These are phyloP conservation scores for Beta vulgaris DNA, from an alignment of 148 eudicot genomes.

Conservation along the genomic window DNA sequence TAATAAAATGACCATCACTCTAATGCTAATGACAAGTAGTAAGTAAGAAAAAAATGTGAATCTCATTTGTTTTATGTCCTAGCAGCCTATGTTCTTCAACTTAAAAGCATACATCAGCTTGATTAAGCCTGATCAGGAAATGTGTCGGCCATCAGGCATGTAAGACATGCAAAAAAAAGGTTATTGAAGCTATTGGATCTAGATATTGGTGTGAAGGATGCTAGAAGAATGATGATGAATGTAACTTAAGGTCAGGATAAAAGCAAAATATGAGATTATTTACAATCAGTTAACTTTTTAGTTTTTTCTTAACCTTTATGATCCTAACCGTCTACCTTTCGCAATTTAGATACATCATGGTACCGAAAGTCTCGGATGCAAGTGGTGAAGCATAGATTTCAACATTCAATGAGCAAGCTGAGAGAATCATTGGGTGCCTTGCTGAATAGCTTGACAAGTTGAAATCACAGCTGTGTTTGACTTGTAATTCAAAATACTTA, in stretches of 20 bases:
- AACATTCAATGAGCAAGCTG: conserved; percentile 85
- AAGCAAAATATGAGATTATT: not conserved
- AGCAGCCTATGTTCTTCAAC: conserved; percentile 81
- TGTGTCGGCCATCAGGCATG: conserved; percentile 99
- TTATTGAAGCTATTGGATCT: conserved; percentile 80
- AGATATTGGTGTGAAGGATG: conserved; percentile 98
- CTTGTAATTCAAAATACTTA: not conserved
- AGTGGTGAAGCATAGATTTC: conserved; percentile 92
- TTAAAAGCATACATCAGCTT: conserved; percentile 65
- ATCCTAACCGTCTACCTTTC: conserved; percentile 8
- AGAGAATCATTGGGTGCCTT: conserved; percentile 74
- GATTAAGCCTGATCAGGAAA: conserved; percentile 78
- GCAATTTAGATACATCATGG: conserved; percentile 63
- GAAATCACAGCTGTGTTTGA: conserved; percentile 54
- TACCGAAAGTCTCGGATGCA: conserved; percentile 62
- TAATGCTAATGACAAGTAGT: too few relatives aligned
- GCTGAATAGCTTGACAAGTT: conserved; percentile 83
- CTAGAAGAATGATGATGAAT: conserved; percentile 73
- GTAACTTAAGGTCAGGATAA: conserved; percentile 67
- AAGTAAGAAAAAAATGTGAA: not conserved
- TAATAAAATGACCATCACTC: conserved; percentile 14
- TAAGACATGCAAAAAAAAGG: conserved; percentile 93
- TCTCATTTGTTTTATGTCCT: conserved; percentile 9
- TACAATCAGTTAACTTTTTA: not conserved
- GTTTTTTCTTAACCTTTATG: not conserved